Base-by-base conservation (phyloP, 768 basidiomycete species). In the Neoboletus magnificus region DNA sequence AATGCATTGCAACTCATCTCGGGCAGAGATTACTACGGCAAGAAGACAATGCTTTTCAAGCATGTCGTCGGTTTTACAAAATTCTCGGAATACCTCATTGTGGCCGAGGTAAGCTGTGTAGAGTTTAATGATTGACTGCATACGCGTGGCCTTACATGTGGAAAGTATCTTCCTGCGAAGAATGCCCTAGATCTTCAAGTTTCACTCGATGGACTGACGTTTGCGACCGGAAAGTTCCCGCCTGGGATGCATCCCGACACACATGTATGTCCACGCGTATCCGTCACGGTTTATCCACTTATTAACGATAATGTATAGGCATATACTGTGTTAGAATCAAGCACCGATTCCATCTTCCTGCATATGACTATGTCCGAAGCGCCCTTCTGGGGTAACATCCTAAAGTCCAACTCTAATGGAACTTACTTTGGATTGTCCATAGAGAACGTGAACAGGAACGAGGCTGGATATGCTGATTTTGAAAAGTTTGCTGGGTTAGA, bases 341-440 rank as follows among this genome's bases (percentile, higher is more conserved):
- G 80, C 65, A 99, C 97, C 0, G 85, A 89, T 50, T 83, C 96
- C 0, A 83, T 99, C 59, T 99, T 99, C 84, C 70, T 99, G 12
- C 96, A 96, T 65, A 89, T 96, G 79, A 98, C 97, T 0, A 96
- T 91, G 77, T 91, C 91, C 20, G 84, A 90, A 56, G 74, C 78
- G 16, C 90, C 87, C 3, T 89, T 78, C 67, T 98, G 90, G 87
- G 97, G 97, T 35, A 89, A 83, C 65, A 87, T 98, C 61, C 81
- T 93, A 57, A 96, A 96, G 72, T 97, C 95, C 29, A 98, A 99
- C 71, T 98, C 90, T 30, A 99, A 99, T 64, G 97, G 97, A 36
- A 99, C 97, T 0, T 98, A 97, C 77, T 99, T 93, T 68, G 87
- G 90, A 22, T 69, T 94, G 12, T 91, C 94, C 1, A 65, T 91